Evolutionary conservation across 78 protist species (phyloP).

Genomic region (Planoprotostelium fungivorum): DNA sequence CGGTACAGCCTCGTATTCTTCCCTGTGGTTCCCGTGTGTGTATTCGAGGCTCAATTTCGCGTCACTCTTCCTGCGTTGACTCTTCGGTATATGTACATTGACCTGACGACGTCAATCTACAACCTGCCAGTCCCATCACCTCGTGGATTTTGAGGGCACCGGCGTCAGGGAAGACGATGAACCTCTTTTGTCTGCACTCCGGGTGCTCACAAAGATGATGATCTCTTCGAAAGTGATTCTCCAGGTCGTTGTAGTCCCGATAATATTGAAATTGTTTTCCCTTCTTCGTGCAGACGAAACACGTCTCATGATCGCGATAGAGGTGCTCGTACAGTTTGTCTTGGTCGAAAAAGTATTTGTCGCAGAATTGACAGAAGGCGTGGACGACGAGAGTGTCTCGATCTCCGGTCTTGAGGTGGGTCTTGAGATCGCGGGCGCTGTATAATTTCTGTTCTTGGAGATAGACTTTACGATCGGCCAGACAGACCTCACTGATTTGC

Average conservation of each 20-base stretch:
- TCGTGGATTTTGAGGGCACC: constrained; percentile 17
- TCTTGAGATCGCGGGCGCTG: constrained; percentile 26
- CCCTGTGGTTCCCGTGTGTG: neutral
- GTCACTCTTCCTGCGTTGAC: neutral
- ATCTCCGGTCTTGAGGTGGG: constrained; percentile 44
- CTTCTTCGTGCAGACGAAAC: constrained; percentile 33
- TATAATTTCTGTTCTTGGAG: constrained; percentile 41
- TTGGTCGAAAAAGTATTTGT: constrained; percentile 28
- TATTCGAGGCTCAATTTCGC: neutral
- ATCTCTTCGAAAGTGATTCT: constrained; percentile 36
- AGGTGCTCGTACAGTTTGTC: constrained; percentile 55
- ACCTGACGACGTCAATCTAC: neutral
- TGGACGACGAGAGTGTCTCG: neutral
- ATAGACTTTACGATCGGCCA: constrained; percentile 39
- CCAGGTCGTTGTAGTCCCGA: constrained; percentile 26
- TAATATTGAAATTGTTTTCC: constrained; percentile 50
- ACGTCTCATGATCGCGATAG: constrained; percentile 30
- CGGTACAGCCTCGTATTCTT: neutral
- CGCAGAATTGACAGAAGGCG: constrained; percentile 55
- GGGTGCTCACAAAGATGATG: constrained; percentile 53
- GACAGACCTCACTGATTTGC: constrained; percentile 37
- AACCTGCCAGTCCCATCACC: constrained; percentile 1
- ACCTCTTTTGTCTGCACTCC: constrained; percentile 35
- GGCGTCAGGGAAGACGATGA: constrained; percentile 40
- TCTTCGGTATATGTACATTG: neutral